These are phyloP conservation scores for Rasamsonia emersonii DNA, from an alignment of 2,329 filamentous ascomycete species.

Conservation along the genomic window DNA sequence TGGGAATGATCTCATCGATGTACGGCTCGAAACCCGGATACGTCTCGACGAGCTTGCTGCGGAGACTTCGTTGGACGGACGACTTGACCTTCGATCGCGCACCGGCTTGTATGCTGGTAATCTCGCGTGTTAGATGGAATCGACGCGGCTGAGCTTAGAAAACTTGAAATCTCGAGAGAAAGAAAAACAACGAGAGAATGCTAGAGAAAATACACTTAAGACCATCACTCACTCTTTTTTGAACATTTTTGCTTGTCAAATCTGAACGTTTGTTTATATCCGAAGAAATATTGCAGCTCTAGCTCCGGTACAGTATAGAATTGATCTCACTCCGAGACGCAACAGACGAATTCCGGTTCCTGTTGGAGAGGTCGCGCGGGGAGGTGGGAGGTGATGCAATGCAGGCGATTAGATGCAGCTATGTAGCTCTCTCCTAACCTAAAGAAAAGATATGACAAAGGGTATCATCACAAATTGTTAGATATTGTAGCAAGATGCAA, in stretches of 20 bases:
- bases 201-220: constrained; percentile 1
- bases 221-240: constrained; percentile 71
- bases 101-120: constrained; percentile 59
- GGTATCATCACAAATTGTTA: too few species aligned
- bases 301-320: too few species aligned
- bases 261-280: neutral
- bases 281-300: neutral
- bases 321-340: too few species aligned
- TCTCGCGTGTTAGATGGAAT: too few species aligned
- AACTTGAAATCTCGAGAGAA: too few species aligned
- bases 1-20: constrained; percentile 91
- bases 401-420: too few species aligned
- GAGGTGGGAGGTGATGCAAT: too few species aligned
- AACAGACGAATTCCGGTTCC: too few species aligned
- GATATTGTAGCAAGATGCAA: too few species aligned
- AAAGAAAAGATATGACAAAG: too few species aligned
- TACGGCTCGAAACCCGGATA: constrained; percentile 79
- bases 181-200: neutral
- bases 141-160: neutral
- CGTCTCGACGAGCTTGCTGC: constrained; percentile 69
- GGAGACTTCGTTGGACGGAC: constrained; percentile 79
- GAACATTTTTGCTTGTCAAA: constrained; percentile 56
- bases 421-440: too few species aligned
- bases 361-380: too few species aligned
- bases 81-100: constrained; percentile 97